phyloP scores from a whole-genome alignment of 2,329 filamentous ascomycete species.

The Aspergillus novofumigatus region DNA sequence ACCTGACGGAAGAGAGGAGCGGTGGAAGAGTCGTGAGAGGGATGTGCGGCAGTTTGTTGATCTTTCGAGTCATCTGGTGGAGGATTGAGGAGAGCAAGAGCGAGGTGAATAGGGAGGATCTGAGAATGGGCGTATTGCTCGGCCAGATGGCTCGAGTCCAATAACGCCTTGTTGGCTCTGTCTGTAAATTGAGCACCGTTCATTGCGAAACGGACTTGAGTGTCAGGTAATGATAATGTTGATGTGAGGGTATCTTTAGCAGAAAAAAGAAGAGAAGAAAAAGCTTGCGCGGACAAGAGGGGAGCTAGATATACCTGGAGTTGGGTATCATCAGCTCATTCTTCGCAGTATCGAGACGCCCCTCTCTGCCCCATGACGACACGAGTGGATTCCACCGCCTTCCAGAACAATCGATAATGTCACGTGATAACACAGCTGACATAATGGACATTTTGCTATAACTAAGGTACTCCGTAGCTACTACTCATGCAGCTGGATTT shows the following conservation, averaged over 20 bases:
- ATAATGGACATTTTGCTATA: no score
- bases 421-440: neutral
- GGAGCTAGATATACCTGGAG: constrained; percentile 4
- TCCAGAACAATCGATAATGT: constrained; percentile 24
- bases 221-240: neutral
- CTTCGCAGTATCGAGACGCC: neutral
- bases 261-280: neutral
- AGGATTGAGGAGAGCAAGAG: constrained; percentile 52
- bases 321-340: constrained; percentile 6
- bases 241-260: constrained; percentile 4
- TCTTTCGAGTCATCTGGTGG: constrained; percentile 63
- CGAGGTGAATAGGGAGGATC: constrained; percentile 83
- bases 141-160: constrained; percentile 81
- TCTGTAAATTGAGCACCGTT: constrained; percentile 73
- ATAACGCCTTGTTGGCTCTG: constrained; percentile 80
- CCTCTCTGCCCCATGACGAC: constrained; percentile 26
- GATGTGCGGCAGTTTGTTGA: constrained; percentile 64
- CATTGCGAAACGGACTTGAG: constrained; percentile 27
- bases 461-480: no score
- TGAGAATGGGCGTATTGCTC: constrained; percentile 89
- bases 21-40: constrained; percentile 57
- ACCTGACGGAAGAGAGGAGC: constrained; percentile 90
- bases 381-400: constrained; percentile 32
- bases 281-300: neutral
- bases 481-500: no score